Conservation (phyloP, 371 early-diverging fungal species). For the Conidiobolus coronatus region DNA sequence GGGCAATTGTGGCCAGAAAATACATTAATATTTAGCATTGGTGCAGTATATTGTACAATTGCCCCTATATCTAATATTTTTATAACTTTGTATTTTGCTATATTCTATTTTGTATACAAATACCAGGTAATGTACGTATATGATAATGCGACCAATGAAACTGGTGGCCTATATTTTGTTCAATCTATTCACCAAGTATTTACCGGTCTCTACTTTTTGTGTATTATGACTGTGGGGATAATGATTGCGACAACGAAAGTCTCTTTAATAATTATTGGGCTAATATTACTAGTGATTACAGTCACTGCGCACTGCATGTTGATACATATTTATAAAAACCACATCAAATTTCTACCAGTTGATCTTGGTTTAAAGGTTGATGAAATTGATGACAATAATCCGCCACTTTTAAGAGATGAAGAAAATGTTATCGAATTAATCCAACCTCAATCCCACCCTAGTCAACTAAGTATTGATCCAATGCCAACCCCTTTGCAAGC, state of each 20-base stretch:
- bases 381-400: too few species aligned
- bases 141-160: slow-evolving; percentile 7
- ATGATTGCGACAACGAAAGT: background rate
- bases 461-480: background rate
- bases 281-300: background rate
- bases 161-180: background rate
- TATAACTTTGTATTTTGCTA: slow-evolving; percentile 22
- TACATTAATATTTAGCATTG: background rate
- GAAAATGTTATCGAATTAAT: too few species aligned
- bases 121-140: slow-evolving; percentile 25
- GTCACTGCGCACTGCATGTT: background rate
- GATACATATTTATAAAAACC: background rate
- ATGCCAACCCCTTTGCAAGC: background rate
- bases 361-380: background rate
- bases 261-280: background rate
- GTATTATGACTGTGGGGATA: background rate
- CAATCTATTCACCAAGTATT: background rate
- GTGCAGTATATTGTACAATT: slow-evolving; percentile 18
- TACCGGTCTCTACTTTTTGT: background rate
- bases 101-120: slow-evolving; percentile 24
- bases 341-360: background rate
- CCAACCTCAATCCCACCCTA: too few species aligned
- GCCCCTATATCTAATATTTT: slow-evolving; percentile 28
- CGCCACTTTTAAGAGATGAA: too few species aligned
- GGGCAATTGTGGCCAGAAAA: background rate